These are phyloP conservation scores for Neonectria hederae DNA, from an alignment of 2,329 filamentous ascomycete species.

Conservation along the genomic window DNA sequence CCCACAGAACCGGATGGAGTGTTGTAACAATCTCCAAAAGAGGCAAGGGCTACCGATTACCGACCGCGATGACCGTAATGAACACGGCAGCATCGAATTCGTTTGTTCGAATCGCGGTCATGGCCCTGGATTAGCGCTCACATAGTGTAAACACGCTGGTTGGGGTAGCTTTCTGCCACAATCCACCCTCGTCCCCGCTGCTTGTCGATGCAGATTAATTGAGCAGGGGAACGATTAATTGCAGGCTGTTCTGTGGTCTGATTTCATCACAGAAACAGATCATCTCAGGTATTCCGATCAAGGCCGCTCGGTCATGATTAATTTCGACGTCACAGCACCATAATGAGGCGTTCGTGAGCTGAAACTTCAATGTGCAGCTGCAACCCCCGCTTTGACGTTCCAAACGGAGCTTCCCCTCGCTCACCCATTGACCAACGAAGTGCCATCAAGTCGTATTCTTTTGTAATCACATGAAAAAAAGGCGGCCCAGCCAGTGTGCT, in stretches of 20 bases:
- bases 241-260: not conserved
- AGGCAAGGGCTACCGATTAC: not conserved
- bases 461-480: not conserved
- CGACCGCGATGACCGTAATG: not conserved
- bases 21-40: not conserved
- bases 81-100: not conserved
- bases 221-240: not conserved
- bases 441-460: not conserved
- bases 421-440: too few species aligned
- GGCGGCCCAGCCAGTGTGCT: not conserved
- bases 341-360: not conserved
- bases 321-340: not conserved
- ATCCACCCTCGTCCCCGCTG: not conserved
- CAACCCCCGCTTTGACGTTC: not conserved
- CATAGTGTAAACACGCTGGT: not conserved
- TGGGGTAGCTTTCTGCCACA: not conserved
- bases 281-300: not conserved
- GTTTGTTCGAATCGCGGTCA: not conserved
- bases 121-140: not conserved
- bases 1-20: not conserved
- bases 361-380: not conserved
- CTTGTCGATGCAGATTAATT: not conserved
- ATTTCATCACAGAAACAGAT: not conserved
- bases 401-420: not conserved
- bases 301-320: not conserved